Base-by-base conservation (phyloP, 345 rosid species). In the Leavenworthia alabamica region DNA sequence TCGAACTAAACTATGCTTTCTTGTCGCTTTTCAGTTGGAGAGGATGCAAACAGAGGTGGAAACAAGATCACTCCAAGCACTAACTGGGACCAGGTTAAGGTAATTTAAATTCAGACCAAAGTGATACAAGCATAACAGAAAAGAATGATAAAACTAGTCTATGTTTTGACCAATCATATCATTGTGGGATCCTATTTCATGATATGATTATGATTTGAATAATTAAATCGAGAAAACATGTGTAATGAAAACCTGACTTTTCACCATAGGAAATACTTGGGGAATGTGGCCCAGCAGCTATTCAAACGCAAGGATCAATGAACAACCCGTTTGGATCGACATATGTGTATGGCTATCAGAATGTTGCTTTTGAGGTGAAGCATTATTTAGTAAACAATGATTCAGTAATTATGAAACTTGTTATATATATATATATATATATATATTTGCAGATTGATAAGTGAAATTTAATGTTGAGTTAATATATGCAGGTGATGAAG, bases 81-180 rank as follows among this genome's bases (percentile, higher is more conserved):
- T 8, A 87, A 89, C 42, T 93, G 99, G 99, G 95, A 87, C 60
- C 90, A 89, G 70, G 99, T 93, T 29, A 93, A 93, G 96, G 99
- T 93, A 81, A 63, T 59, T 11, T 29, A 3, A 14, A 27, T 40
- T 41, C 27, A 10, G 54, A 56, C 12, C 26, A 4, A 49, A 41
- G 14, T 17, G 15, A 11, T 47, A 20, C 10, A 29, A 20, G 29
- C 53, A 40, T 48, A 55, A 31, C 47, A 48, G 4, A 39, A 62
- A 53, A 54, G 55, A 62, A 32, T 42, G 55, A 64, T 63, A 49
- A 49, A 57, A 20, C 37, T 48, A 71, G 46, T 23, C 32, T 56
- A 48, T 49, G 53, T 48, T 48, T 23, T 44, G n/a, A 12, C 40
- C 36, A 49, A 36, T 35, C 52, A 14, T 16, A 58, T 47, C n/a